phyloP scores from a whole-genome alignment of 805 yeast genomes.

The Ogataea zsoltii region DNA sequence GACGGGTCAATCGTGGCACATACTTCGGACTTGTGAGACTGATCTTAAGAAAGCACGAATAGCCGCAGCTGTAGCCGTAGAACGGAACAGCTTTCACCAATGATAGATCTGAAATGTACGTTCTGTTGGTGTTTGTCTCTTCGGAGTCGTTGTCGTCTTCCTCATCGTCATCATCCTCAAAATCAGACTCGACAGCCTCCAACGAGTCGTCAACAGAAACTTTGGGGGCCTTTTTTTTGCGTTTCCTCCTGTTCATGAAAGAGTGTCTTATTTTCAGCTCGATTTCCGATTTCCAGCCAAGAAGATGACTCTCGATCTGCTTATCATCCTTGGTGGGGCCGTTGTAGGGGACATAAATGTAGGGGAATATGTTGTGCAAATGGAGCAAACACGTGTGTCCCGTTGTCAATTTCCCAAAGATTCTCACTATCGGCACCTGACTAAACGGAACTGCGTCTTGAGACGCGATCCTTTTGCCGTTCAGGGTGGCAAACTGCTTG shows the following conservation, averaged over 20 bases:
- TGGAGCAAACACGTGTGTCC: conserved; percentile 67
- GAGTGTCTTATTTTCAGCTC: conserved; percentile 34
- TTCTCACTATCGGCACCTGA: conserved; percentile 72
- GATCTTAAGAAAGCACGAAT: conserved; percentile 66
- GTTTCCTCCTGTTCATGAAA: conserved; percentile 5
- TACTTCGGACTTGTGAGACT: conserved; percentile 64
- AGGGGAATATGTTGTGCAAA: conserved; percentile 84
- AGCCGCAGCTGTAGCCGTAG: conserved; percentile 78
- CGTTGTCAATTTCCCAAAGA: conserved; percentile 69
- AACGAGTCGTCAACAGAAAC: not conserved
- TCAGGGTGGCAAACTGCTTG: conserved; percentile 36
- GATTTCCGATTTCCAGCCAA: conserved; percentile 41
- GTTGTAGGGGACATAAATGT: conserved; percentile 64
- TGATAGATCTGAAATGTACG: conserved; percentile 58
- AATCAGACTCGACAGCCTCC: not conserved
- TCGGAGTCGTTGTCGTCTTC: conserved; percentile 17
- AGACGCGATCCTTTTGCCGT: conserved; percentile 16
- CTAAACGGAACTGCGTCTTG: conserved; percentile 25
- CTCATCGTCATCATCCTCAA: conserved; percentile 5
- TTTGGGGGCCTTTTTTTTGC: conserved; percentile 12
- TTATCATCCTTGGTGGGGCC: conserved; percentile 34
- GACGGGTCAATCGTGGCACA: conserved; percentile 52
- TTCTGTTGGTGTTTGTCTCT: conserved; percentile 20
- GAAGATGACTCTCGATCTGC: conserved; percentile 36
- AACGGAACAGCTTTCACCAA: conserved; percentile 76